phyloP scores from a whole-genome alignment of 2,329 filamentous ascomycete genomes.

The Verruconis gallopava region DNA sequence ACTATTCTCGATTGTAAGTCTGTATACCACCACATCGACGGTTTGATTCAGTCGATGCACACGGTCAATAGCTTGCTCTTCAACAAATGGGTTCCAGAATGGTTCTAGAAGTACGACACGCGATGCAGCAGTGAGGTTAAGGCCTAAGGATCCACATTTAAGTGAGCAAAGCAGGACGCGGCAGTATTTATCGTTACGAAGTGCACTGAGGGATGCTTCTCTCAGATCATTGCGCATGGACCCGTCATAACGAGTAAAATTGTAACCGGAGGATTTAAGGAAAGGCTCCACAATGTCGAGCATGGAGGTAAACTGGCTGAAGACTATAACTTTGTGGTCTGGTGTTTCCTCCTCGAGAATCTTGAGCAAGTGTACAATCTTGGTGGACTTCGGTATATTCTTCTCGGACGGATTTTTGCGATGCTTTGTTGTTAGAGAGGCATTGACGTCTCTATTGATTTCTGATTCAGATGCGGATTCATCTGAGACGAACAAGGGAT shows the following conservation, averaged over 20 bases:
- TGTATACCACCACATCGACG: conserved; percentile 87
- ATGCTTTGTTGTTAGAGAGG: conserved; percentile 19
- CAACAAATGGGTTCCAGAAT: conserved; percentile 98
- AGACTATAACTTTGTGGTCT: conserved; percentile 94
- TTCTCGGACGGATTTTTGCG: not conserved
- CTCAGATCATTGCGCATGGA: conserved; percentile 88
- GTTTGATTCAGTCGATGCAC: conserved; percentile 98
- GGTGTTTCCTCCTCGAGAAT: conserved; percentile 67
- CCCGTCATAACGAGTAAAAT: conserved; percentile 84
- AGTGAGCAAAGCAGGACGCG: conserved; percentile 84
- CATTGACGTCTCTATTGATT: conserved; percentile 27
- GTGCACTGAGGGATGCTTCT: conserved; percentile 66
- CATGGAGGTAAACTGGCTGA: conserved; percentile 98
- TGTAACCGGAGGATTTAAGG: conserved; percentile 58
- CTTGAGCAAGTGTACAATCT: conserved; percentile 73
- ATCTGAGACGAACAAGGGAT: conserved; percentile 40
- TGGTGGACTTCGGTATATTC: conserved; percentile 53
- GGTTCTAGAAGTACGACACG: conserved; percentile 91
- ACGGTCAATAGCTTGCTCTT: conserved; percentile 96
- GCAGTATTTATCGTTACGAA: conserved; percentile 62
- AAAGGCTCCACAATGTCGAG: conserved; percentile 92
- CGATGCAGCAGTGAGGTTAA: conserved; percentile 89
- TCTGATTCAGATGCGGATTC: conserved; percentile 26
- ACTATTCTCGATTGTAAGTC: conserved; percentile 71
- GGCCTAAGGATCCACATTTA: conserved; percentile 81